A percentile compares a stretch with the other conserved stretches of the same genome.
These are phyloP conservation scores for Penicillium psychrofluorescens DNA, from an alignment of 495 filamentous ascomycete species.

Conservation along the genomic window DNA sequence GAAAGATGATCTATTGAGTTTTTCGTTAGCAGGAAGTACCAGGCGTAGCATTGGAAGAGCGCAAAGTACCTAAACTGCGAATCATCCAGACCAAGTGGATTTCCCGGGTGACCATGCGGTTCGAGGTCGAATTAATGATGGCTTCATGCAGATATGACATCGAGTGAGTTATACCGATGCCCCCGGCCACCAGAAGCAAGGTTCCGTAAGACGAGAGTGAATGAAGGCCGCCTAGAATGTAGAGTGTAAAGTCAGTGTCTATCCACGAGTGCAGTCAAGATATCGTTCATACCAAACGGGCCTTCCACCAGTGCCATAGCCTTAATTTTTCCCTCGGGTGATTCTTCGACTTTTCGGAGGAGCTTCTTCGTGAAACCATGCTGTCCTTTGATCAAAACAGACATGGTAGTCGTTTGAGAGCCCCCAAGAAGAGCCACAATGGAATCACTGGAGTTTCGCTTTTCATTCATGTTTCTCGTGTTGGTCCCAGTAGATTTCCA, in stretches of 20 bases:
- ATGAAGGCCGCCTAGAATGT: conserved; percentile 35
- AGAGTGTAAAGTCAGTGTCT: too few relatives aligned
- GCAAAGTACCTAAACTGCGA: conserved; percentile 27
- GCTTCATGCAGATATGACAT: conserved; percentile 48
- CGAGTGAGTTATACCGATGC: conserved; percentile 55
- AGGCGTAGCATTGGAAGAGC: background rate
- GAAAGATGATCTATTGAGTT: conserved; percentile 27
- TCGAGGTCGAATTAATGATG: conserved; percentile 29
- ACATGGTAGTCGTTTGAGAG: conserved; percentile 34
- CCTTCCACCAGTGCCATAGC: conserved; percentile 47
- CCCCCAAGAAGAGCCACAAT: conserved; percentile 24
- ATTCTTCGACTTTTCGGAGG: conserved; percentile 33
- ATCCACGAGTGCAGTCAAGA: too few relatives aligned
- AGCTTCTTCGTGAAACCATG: conserved; percentile 48
- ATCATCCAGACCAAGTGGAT: conserved; percentile 36
- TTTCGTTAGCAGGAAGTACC: background rate
- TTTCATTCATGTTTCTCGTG: conserved; percentile 11
- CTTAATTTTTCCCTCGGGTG: conserved; percentile 30
- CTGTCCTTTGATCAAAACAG: conserved; percentile 46
- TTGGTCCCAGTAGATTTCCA: conserved; percentile 29
- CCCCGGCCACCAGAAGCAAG: conserved; percentile 47
- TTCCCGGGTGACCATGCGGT: conserved; percentile 35
- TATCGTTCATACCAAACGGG: conserved; percentile 39
- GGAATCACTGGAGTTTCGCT: conserved; percentile 26
- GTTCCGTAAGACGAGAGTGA: conserved; percentile 47